A percentile compares a stretch with the other conserved stretches of the same genome.
phyloP scores from a whole-genome alignment of 208 protist genomes.

The Leishmania guyanensis region DNA sequence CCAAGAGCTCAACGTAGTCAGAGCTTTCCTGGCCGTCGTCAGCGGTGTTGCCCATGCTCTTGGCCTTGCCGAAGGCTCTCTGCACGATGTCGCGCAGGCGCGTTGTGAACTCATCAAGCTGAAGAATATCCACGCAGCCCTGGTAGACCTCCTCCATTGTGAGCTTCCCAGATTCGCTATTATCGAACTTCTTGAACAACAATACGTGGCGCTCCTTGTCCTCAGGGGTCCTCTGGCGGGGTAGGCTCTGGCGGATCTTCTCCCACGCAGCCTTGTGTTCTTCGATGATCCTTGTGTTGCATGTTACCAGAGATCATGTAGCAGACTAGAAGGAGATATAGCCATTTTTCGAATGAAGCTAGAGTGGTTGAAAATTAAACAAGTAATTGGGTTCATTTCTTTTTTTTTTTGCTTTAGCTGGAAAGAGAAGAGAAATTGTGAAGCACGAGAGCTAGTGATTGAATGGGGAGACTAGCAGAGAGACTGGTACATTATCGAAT shows the following conservation, averaged over 20 bases:
- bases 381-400: not conserved
- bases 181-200: constrained; percentile 80
- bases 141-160: constrained; percentile 63
- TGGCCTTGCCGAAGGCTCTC: constrained; percentile 82
- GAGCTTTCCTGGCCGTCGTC: constrained; percentile 25
- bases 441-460: not conserved
- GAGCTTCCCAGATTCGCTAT: constrained; percentile 58
- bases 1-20: constrained; percentile 65
- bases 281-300: constrained; percentile 32
- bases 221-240: constrained; percentile 36
- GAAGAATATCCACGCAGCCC: constrained; percentile 51
- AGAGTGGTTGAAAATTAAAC: not conserved
- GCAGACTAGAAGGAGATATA: constrained; percentile 26
- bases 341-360: not conserved
- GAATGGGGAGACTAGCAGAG: not conserved
- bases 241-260: constrained; percentile 35
- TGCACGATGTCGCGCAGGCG: constrained; percentile 70
- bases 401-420: not conserved
- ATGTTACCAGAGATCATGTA: not conserved
- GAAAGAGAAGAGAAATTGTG: not conserved
- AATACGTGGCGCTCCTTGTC: constrained; percentile 57
- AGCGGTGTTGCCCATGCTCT: constrained; percentile 48
- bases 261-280: constrained; percentile 58
- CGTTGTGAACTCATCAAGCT: constrained; percentile 67
- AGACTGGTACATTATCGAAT: not conserved